Evolutionary conservation across 495 filamentous ascomycete genomes (phyloP).

Genomic region (Tuber calosporum): DNA sequence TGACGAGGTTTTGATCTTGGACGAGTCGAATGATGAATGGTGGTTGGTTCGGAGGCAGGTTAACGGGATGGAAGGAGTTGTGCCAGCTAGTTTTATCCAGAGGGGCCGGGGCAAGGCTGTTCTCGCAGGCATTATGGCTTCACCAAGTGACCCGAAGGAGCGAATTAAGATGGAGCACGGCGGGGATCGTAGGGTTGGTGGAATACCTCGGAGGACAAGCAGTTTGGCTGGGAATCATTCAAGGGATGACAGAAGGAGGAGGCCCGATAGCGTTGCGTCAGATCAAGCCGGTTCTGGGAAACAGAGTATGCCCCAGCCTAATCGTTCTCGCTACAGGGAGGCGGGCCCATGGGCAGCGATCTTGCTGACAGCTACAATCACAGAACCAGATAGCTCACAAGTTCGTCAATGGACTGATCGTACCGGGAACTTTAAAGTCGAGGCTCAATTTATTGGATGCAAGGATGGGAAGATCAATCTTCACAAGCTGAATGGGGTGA

Average conservation of each 20-base stretch:
- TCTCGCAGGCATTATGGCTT: conserved; percentile 35
- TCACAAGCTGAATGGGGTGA: conserved; percentile 95
- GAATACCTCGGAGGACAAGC: conserved; percentile 34
- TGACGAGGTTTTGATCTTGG: conserved; percentile 85
- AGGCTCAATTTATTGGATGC: conserved; percentile 90
- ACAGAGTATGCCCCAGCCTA: conserved; percentile 39
- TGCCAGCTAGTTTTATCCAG: conserved; percentile 96
- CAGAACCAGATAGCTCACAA: conserved; percentile 78
- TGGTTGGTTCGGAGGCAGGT: conserved; percentile 88
- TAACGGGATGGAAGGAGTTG: conserved; percentile 91
- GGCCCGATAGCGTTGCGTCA: conserved; percentile 21
- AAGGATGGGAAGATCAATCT: conserved; percentile 95
- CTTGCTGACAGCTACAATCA: conserved; percentile 36
- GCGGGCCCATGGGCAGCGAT: conserved; percentile 28
- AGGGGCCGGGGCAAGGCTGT: conserved; percentile 36
- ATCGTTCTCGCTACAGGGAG: conserved; percentile 40
- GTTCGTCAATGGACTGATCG: conserved; percentile 90
- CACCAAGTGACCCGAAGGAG: conserved; percentile 34
- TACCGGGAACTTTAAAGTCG: conserved; percentile 90
- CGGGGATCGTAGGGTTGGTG: conserved; percentile 11
- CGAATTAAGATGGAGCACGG: conserved; percentile 25
- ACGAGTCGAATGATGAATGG: conserved; percentile 93
- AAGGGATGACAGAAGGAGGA: conserved; percentile 25
- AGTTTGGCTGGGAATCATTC: conserved; percentile 35
- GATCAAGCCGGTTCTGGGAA: conserved; percentile 28